phyloP scores from a whole-genome alignment of 2,329 filamentous ascomycete species.

The Xylaria sp. region DNA sequence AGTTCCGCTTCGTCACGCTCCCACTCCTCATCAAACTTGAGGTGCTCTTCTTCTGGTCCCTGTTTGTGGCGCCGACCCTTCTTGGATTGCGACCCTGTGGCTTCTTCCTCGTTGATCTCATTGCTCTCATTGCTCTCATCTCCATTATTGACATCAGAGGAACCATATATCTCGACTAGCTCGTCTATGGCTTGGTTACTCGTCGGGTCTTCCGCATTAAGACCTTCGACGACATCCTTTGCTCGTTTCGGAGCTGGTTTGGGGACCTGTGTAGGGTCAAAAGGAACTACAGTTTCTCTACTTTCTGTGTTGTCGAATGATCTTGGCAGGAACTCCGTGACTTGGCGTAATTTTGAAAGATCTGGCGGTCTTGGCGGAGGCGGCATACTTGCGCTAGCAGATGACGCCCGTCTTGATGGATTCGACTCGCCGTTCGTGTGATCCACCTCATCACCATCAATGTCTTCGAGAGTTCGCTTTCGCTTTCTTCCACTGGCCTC shows the following conservation, averaged over 20 bases:
- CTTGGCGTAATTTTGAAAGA: conserved; percentile 46
- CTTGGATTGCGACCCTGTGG: conserved; percentile 29
- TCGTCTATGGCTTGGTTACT: conserved; percentile 58
- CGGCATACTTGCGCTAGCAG: conserved; percentile 46
- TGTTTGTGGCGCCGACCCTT: conserved; percentile 33
- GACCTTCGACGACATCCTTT: conserved; percentile 46
- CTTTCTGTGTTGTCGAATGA: conserved; percentile 47
- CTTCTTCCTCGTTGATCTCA: conserved; percentile 54
- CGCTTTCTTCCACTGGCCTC: conserved; percentile 55
- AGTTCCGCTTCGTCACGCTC: conserved; percentile 71
- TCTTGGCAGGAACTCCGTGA: conserved; percentile 48
- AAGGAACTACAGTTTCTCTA: conserved; percentile 46
- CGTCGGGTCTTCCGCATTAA: conserved; percentile 50
- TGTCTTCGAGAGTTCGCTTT: conserved; percentile 56
- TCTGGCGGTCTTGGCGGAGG: conserved; percentile 49
- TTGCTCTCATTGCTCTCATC: conserved; percentile 48
- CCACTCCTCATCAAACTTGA: conserved; percentile 72
- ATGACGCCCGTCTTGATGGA: conserved; percentile 37
- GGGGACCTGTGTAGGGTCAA: conserved; percentile 46
- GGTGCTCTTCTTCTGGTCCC: conserved; percentile 51
- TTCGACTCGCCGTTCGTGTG: conserved; percentile 32
- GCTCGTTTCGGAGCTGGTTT: conserved; percentile 42
- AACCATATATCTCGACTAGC: conserved; percentile 49
- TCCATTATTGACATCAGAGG: conserved; percentile 51
- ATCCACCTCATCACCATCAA: conserved; percentile 50